Evolutionary conservation across 108 stramenopile species (phyloP).

Genomic region (Skeletonema menzelii): DNA sequence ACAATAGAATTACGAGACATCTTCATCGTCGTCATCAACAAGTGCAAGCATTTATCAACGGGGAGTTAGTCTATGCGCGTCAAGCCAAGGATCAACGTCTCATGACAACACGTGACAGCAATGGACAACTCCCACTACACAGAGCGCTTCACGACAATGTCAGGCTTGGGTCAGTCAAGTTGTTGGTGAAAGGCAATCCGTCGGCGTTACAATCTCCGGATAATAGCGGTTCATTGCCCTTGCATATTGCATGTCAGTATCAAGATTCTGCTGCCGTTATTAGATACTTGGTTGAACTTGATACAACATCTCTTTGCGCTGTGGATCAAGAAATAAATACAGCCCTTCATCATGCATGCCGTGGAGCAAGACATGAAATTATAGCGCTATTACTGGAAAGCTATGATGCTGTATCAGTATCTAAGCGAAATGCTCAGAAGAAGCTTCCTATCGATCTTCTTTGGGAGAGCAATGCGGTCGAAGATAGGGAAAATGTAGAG

Average conservation of each 20-base stretch:
- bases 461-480: background rate
- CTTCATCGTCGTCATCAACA: background rate
- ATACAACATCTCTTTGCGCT: no score
- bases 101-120: background rate
- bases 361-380: background rate
- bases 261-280: no score
- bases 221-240: no score
- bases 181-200: background rate
- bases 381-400: background rate
- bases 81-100: background rate
- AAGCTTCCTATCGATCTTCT: constrained; percentile 5
- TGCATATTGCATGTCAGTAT: no score
- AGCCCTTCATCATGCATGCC: background rate
- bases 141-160: no score
- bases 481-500: background rate
- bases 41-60: background rate
- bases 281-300: no score
- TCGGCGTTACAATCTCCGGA: no score
- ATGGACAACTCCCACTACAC: no score
- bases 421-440: background rate
- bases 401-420: background rate
- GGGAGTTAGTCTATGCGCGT: constrained; percentile 1
- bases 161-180: no score
- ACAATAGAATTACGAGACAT: background rate
- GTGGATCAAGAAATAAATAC: no score